Conservation (phyloP, 2,329 filamentous ascomycete species). For the Fusarium robinianum region DNA sequence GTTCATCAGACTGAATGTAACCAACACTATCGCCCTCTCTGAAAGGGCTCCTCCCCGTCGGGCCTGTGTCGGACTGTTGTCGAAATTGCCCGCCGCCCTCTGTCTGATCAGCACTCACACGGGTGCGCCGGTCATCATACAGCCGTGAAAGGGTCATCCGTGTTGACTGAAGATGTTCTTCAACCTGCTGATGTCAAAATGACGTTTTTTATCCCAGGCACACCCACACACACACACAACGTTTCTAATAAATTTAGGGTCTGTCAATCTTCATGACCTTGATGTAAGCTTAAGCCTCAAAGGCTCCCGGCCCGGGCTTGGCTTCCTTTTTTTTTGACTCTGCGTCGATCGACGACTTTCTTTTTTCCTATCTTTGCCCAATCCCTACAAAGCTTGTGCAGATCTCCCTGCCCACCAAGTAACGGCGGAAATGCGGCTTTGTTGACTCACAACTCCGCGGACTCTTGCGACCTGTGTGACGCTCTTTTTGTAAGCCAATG, state of each 20-base stretch:
- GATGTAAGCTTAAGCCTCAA: constrained; percentile 35
- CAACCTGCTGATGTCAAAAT: constrained; percentile 19
- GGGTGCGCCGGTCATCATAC: too few species aligned
- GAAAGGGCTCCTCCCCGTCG: too few species aligned
- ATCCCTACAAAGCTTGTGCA: constrained; percentile 7
- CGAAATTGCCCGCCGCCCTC: too few species aligned
- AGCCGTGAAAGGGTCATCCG: too few species aligned
- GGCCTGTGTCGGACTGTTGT: too few species aligned
- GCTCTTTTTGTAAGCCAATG: constrained; percentile 1
- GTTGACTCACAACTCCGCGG: constrained; percentile 18
- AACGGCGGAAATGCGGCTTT: constrained; percentile 23
- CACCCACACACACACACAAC: too few species aligned
- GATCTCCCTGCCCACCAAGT: constrained; percentile 19
- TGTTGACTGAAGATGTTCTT: constrained; percentile 5
- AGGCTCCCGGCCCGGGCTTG: constrained; percentile 9
- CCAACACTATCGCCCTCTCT: constrained; percentile 16
- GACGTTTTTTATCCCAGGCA: constrained; percentile 29
- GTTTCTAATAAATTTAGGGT: too few species aligned
- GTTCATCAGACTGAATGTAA: too few species aligned
- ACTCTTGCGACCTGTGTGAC: too few species aligned
- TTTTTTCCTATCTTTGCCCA: constrained; percentile 8
- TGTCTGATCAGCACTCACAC: too few species aligned
- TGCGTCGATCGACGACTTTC: constrained; percentile 16
- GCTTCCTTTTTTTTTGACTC: neutral
- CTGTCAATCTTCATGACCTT: too few species aligned